phyloP scores from a whole-genome alignment of 352 stramenopile genomes.

The Phytopythium litorale region DNA sequence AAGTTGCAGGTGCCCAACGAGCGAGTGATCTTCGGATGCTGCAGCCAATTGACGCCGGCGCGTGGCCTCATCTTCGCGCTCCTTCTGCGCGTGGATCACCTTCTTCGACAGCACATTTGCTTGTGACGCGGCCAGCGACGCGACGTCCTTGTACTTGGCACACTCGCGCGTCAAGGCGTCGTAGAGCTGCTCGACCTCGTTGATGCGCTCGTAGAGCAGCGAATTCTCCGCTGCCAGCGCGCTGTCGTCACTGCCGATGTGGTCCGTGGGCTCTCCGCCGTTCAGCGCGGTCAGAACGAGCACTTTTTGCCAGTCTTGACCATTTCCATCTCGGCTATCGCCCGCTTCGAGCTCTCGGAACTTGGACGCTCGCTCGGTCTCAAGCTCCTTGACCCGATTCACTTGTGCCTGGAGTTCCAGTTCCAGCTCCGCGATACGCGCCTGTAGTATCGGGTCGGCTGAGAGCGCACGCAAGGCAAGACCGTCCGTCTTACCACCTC shows the following conservation, averaged over 20 bases:
- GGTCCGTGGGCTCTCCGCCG: neutral
- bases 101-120: slow-evolving; percentile 51
- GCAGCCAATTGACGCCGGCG: slow-evolving; percentile 52
- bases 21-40: slow-evolving; percentile 84
- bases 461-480: neutral
- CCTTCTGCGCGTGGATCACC: slow-evolving; percentile 46
- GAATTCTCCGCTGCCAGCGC: slow-evolving; percentile 47
- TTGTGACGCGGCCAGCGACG: slow-evolving; percentile 56
- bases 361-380: slow-evolving; percentile 12
- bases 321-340: neutral
- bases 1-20: slow-evolving; percentile 89
- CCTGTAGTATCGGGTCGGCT: slow-evolving; percentile 11
- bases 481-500: neutral
- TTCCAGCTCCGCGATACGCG: slow-evolving; percentile 50
- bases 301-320: neutral
- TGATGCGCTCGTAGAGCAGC: slow-evolving; percentile 61
- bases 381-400: slow-evolving; percentile 39
- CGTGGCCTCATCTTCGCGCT: slow-evolving; percentile 35
- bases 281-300: neutral
- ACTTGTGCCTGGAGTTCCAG: slow-evolving; percentile 35
- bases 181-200: slow-evolving; percentile 74
- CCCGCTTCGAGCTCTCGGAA: slow-evolving; percentile 2
- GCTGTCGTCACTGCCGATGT: slow-evolving; percentile 9
- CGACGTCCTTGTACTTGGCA: slow-evolving; percentile 59
- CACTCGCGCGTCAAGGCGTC: slow-evolving; percentile 59